phyloP scores from a whole-genome alignment of 2,329 filamentous ascomycete genomes.

The Cladosporium halotolerans region DNA sequence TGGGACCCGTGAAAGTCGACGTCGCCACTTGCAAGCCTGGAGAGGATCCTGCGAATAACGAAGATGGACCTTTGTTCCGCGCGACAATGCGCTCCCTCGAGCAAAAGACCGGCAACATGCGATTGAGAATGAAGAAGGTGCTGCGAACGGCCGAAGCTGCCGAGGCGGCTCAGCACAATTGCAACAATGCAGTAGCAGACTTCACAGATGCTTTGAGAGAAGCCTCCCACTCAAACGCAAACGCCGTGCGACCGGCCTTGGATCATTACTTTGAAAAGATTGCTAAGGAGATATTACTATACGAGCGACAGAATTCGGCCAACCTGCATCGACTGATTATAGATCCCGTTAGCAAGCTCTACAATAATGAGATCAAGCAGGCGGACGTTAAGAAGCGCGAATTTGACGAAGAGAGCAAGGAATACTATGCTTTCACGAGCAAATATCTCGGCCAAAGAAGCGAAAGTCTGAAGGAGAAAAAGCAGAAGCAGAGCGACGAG shows the following conservation, averaged over 20 bases:
- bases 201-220: constrained; percentile 86
- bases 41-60: constrained; percentile 76
- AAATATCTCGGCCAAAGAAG: constrained; percentile 94
- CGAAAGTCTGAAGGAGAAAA: constrained; percentile 95
- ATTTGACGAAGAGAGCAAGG: constrained; percentile 97
- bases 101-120: constrained; percentile 93
- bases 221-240: constrained; percentile 83
- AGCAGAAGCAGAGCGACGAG: constrained; percentile 85
- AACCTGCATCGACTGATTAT: constrained; percentile 92
- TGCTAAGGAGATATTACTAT: constrained; percentile 78
- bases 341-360: constrained; percentile 84
- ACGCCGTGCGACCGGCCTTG: constrained; percentile 91
- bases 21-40: constrained; percentile 77
- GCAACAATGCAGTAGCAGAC: constrained; percentile 75
- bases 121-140: constrained; percentile 90
- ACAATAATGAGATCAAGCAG: constrained; percentile 94
- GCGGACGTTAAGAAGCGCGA: constrained; percentile 95
- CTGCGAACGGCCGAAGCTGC: constrained; percentile 90
- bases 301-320: constrained; percentile 75
- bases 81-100: constrained; percentile 95
- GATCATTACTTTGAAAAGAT: constrained; percentile 99
- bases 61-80: constrained; percentile 91
- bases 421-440: constrained; percentile 93
- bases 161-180: constrained; percentile 68
- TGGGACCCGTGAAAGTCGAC: constrained; percentile 66